These are phyloP conservation scores for Tremella yokohamensis DNA, from an alignment of 768 basidiomycete species.

Conservation along the genomic window DNA sequence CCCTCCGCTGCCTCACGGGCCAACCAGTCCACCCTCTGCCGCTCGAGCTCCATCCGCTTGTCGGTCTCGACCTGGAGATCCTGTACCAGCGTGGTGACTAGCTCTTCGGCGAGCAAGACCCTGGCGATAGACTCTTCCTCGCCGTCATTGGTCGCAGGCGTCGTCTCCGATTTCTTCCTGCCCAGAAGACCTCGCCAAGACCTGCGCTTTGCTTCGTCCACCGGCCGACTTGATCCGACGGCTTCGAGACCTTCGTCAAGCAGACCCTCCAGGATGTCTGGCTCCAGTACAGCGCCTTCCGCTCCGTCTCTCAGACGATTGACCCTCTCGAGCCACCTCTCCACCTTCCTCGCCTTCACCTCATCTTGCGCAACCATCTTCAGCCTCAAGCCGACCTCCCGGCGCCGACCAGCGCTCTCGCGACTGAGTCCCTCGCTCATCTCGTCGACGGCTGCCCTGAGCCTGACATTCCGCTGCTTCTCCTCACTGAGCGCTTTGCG, in stretches of 20 bases:
- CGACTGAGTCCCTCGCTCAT: slow-evolving; percentile 41
- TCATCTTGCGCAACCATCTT: slow-evolving; percentile 40
- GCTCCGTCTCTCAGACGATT: slow-evolving; percentile 25
- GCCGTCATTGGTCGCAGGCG: slow-evolving; percentile 5
- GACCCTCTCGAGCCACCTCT: slow-evolving; percentile 44
- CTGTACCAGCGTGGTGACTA: slow-evolving; percentile 41
- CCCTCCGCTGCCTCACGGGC: slow-evolving; percentile 39
- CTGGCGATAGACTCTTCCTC: slow-evolving; percentile 34
- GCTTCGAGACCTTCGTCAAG: slow-evolving; percentile 41
- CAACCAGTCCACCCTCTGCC: slow-evolving; percentile 42
- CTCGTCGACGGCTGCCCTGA: slow-evolving; percentile 44
- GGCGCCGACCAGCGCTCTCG: slow-evolving; percentile 48
- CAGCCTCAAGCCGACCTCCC: slow-evolving; percentile 48
- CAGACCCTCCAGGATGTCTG: slow-evolving; percentile 31
- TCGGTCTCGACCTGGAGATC: slow-evolving; percentile 48
- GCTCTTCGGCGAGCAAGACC: slow-evolving; percentile 48
- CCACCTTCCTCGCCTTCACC: slow-evolving; percentile 30
- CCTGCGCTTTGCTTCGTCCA: slow-evolving; percentile 13
- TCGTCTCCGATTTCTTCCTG: slow-evolving; percentile 7
- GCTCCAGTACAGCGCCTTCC: slow-evolving; percentile 40
- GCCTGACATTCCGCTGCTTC: slow-evolving; percentile 18
- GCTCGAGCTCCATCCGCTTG: slow-evolving; percentile 41
- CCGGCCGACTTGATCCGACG: slow-evolving; percentile 1
- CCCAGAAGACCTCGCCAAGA: slow-evolving; percentile 30
- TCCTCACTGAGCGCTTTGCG: slow-evolving; percentile 30